phyloP scores from a whole-genome alignment of 2,329 filamentous ascomycete species.

The Neobulgaria alba region DNA sequence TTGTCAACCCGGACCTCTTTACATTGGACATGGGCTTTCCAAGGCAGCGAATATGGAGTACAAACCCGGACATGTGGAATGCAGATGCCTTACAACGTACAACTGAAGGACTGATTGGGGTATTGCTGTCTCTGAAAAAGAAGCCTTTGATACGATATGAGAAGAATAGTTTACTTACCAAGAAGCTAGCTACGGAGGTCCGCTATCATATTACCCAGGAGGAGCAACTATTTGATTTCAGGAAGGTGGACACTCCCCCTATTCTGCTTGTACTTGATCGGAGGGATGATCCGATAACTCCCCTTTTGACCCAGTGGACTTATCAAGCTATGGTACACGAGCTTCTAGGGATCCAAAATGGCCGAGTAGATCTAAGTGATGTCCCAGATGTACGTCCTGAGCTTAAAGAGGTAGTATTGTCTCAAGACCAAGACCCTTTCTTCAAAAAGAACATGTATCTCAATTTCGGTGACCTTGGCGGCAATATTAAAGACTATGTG shows the following conservation, averaged over 20 bases:
- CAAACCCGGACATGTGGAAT: slow-evolving; percentile 81
- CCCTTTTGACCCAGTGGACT: slow-evolving; percentile 93
- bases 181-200: slow-evolving; percentile 88
- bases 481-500: slow-evolving; percentile 97
- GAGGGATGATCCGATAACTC: slow-evolving; percentile 89
- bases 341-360: slow-evolving; percentile 85
- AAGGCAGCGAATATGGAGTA: slow-evolving; percentile 70
- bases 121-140: slow-evolving; percentile 87
- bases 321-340: slow-evolving; percentile 99
- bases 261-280: slow-evolving; percentile 86
- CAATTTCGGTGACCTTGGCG: slow-evolving; percentile 91
- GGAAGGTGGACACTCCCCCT: slow-evolving; percentile 87
- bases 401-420: slow-evolving; percentile 87
- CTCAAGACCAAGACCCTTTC: slow-evolving; percentile 95
- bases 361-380: slow-evolving; percentile 79
- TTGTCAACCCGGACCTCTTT: slow-evolving; percentile 91
- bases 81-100: slow-evolving; percentile 77
- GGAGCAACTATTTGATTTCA: slow-evolving; percentile 92
- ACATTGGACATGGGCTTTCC: slow-evolving; percentile 68
- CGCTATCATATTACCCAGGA: slow-evolving; percentile 92
- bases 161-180: slow-evolving; percentile 80
- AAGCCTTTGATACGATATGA: slow-evolving; percentile 90
- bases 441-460: slow-evolving; percentile 99
- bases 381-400: slow-evolving; percentile 80
- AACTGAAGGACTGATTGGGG: slow-evolving; percentile 77